A percentile compares a stretch with the other conserved stretches of the same genome.
phyloP scores from a whole-genome alignment of 192 early-diverging fungal genomes.

The Chytriomyces sp. region DNA sequence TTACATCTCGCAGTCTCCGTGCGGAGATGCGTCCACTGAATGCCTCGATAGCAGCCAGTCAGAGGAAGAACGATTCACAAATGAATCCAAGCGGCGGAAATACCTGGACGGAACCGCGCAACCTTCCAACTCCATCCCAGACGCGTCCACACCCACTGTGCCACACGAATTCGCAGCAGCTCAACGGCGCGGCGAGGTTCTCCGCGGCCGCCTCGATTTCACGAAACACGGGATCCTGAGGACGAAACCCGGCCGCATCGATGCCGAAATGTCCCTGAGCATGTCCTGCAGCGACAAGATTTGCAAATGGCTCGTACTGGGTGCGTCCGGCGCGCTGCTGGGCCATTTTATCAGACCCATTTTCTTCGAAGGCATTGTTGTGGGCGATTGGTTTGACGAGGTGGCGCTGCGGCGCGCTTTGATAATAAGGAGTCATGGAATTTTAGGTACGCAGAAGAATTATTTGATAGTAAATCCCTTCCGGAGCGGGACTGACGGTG shows the following conservation, averaged over 20 bases:
- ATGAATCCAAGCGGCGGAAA: too few species aligned
- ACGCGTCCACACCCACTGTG: not conserved
- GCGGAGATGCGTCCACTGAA: slow-evolving; percentile 80
- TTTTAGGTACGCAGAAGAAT: slow-evolving; percentile 30
- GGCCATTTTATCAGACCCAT: slow-evolving; percentile 62
- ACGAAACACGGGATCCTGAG: slow-evolving; percentile 61
- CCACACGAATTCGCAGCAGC: slow-evolving; percentile 3
- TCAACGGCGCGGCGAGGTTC: not conserved
- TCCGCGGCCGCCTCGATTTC: slow-evolving; percentile 68
- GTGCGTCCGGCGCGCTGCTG: slow-evolving; percentile 73
- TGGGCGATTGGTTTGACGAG: slow-evolving; percentile 72
- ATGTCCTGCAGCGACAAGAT: slow-evolving; percentile 92
- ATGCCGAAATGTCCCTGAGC: slow-evolving; percentile 69
- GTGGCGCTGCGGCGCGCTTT: slow-evolving; percentile 68
- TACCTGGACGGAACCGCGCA: slow-evolving; percentile 42
- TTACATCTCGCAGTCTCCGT: slow-evolving; percentile 78
- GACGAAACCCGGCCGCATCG: slow-evolving; percentile 73
- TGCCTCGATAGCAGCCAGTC: slow-evolving; percentile 35
- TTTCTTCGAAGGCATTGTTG: slow-evolving; percentile 63
- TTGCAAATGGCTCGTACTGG: slow-evolving; percentile 82
- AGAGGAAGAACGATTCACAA: slow-evolving; percentile 28
- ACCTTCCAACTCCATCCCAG: slow-evolving; percentile 36
- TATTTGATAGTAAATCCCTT: not conserved
- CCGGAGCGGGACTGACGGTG: not conserved
- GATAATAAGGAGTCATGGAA: slow-evolving; percentile 47